Evolutionary conservation across 2,329 filamentous ascomycete genomes (phyloP).

Genomic region (Blastomyces silverae): DNA sequence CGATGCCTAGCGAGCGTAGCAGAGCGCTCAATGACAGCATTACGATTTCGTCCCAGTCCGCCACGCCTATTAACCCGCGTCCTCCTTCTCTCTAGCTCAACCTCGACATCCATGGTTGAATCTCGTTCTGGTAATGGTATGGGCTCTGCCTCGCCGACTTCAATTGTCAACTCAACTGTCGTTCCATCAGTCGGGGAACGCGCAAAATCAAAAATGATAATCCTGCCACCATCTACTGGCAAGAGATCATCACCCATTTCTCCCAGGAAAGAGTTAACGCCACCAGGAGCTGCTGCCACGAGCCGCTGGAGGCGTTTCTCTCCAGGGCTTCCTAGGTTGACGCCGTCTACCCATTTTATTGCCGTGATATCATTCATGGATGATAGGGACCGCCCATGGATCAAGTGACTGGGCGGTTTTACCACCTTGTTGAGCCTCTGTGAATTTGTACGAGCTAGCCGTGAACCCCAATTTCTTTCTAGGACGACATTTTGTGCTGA

Average conservation of each 20-base stretch:
- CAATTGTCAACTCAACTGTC: constrained; percentile 57
- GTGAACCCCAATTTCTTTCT: constrained; percentile 19
- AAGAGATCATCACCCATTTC: constrained; percentile 64
- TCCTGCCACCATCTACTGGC: constrained; percentile 69
- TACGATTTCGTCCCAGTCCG: constrained; percentile 32
- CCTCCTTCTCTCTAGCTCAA: constrained; percentile 68
- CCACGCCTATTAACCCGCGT: constrained; percentile 60
- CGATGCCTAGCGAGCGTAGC: constrained; percentile 19
- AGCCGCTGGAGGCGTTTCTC: constrained; percentile 40
- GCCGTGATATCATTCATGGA: constrained; percentile 58
- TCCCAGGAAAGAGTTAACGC: constrained; percentile 49
- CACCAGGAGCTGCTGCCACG: constrained; percentile 65
- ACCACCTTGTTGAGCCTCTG: constrained; percentile 33
- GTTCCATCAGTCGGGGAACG: constrained; percentile 53
- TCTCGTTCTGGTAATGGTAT: constrained; percentile 66
- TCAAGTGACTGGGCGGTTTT: constrained; percentile 57
- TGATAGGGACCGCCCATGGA: constrained; percentile 59
- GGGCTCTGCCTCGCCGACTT: constrained; percentile 63
- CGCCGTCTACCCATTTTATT: constrained; percentile 63
- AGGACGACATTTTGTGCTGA: constrained; percentile 20
- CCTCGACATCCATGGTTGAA: constrained; percentile 67
- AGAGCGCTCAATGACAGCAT: constrained; percentile 20
- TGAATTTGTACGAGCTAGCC: constrained; percentile 24
- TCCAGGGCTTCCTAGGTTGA: constrained; percentile 43
- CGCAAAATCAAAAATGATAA: constrained; percentile 68